Conservation (phyloP, 805 yeast genomes). For the Nakazawaea pomicola region DNA sequence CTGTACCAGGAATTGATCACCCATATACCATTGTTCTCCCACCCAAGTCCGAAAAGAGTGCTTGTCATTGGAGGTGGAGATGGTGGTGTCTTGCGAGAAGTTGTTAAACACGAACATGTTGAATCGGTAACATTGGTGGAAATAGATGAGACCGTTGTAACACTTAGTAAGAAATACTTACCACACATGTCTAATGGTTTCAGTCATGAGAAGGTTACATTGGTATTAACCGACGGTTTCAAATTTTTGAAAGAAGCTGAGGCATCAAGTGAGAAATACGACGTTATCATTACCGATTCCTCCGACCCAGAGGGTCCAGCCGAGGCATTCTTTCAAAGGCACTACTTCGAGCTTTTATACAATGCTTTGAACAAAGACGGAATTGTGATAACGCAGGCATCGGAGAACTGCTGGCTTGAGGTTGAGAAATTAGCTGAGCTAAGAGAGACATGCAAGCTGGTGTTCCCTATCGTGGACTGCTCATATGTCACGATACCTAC, state of each 20-base stretch:
- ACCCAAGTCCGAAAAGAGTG: slow-evolving; percentile 67
- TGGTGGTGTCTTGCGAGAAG: slow-evolving; percentile 90
- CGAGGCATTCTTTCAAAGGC: slow-evolving; percentile 85
- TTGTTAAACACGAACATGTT: slow-evolving; percentile 58
- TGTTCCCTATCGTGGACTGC: slow-evolving; percentile 89
- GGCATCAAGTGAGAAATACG: slow-evolving; percentile 46
- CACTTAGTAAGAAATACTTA: slow-evolving; percentile 62
- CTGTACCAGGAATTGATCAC: slow-evolving; percentile 92
- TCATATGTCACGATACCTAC: slow-evolving; percentile 94
- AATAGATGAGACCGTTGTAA: slow-evolving; percentile 79
- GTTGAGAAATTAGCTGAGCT: slow-evolving; percentile 76
- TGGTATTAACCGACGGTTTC: slow-evolving; percentile 80
- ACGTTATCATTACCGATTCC: slow-evolving; percentile 86
- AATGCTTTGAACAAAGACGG: slow-evolving; percentile 93
- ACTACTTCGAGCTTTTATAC: slow-evolving; percentile 77
- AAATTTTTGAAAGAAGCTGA: slow-evolving; percentile 51
- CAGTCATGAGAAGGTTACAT: slow-evolving; percentile 58
- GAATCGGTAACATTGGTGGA: slow-evolving; percentile 77
- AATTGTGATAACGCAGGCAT: slow-evolving; percentile 86
- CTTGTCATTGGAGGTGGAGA: slow-evolving; percentile 95
- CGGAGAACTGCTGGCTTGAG: slow-evolving; percentile 89
- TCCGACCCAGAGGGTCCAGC: slow-evolving; percentile 99
- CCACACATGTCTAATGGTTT: slow-evolving; percentile 72
- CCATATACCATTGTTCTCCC: slow-evolving; percentile 77
- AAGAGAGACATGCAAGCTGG: slow-evolving; percentile 73